phyloP scores from a whole-genome alignment of 768 basidiomycete species.

The Tylopilus sp. region DNA sequence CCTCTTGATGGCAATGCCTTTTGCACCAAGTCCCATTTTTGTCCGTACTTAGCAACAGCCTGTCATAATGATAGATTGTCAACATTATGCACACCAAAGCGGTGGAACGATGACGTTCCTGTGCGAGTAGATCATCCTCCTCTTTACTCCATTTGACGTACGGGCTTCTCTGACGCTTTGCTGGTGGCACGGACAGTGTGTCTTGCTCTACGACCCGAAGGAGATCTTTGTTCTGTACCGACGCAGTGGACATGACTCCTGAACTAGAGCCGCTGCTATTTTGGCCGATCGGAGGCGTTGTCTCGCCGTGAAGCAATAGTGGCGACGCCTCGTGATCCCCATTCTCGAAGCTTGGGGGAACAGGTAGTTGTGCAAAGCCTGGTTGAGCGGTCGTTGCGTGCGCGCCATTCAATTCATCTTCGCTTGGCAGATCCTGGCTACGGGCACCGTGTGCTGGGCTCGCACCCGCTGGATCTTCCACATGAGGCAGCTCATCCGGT shows the following conservation, averaged over 20 bases:
- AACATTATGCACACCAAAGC: not conserved
- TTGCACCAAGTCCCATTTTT: slow-evolving; percentile 40
- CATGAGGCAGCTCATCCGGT: not conserved
- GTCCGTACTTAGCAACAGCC: slow-evolving; percentile 39
- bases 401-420: not conserved
- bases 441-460: slow-evolving; percentile 20
- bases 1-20: slow-evolving; percentile 38
- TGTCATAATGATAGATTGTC: slow-evolving; percentile 8
- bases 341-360: not conserved
- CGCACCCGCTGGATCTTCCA: slow-evolving; percentile 6
- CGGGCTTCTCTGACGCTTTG: slow-evolving; percentile 36
- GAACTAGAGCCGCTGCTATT: not conserved
- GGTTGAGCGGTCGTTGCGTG: not conserved
- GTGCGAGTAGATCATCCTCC: slow-evolving; percentile 38
- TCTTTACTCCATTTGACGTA: slow-evolving; percentile 43
- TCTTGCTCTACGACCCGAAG: slow-evolving; percentile 31
- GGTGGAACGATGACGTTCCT: slow-evolving; percentile 21
- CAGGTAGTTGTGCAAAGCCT: not conserved
- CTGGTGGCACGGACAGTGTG: slow-evolving; percentile 15
- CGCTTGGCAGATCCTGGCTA: not conserved
- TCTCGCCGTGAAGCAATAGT: slow-evolving; percentile 3
- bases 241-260: not conserved
- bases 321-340: slow-evolving; percentile 7
- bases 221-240: slow-evolving; percentile 21
- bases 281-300: slow-evolving; percentile 5